Evolutionary conservation across 2,329 filamentous ascomycete genomes (phyloP).

Genomic region (Pseudogymnoascus sp.): DNA sequence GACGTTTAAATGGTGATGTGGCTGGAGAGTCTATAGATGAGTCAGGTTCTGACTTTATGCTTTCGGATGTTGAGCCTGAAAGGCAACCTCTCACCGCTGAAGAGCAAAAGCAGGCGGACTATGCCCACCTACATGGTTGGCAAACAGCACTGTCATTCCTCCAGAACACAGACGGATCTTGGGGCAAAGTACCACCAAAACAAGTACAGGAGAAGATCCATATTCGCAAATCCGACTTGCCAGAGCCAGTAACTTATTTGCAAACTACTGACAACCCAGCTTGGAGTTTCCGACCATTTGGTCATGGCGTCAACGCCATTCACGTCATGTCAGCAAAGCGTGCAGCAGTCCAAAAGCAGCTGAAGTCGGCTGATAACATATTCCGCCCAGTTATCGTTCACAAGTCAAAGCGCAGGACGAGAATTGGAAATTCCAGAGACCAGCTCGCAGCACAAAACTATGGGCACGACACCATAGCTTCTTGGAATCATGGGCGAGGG

Average conservation of each 20-base stretch:
- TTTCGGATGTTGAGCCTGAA: not conserved
- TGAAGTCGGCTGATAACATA: not conserved
- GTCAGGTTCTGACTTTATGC: not conserved
- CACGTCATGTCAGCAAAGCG: constrained; percentile 21
- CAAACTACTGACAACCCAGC: constrained; percentile 22
- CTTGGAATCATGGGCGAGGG: constrained; percentile 2
- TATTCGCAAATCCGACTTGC: constrained; percentile 14
- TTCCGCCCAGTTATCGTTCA: constrained; percentile 7
- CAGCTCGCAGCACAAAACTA: not conserved
- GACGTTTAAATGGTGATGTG: not conserved
- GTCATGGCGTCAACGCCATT: constrained; percentile 27
- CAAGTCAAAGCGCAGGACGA: not conserved
- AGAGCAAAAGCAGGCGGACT: not conserved
- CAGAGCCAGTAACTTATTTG: constrained; percentile 27
- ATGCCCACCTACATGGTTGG: constrained; percentile 15
- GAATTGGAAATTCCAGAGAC: not conserved
- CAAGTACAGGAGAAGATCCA: not conserved
- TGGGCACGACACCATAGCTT: not conserved
- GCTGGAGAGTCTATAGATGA: not conserved
- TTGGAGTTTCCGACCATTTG: constrained; percentile 26
- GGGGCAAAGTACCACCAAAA: constrained; percentile 10
- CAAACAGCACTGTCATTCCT: constrained; percentile 10
- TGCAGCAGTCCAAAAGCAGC: constrained; percentile 7
- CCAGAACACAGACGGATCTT: constrained; percentile 4
- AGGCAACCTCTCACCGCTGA: not conserved